phyloP scores from a whole-genome alignment of 129 eudicot genomes.

The Helianthus annuus region HanXRQr2.0-SUNRISE NC_035444.2:2344429-2344928 shows the following conservation, averaged over 20 bases:
- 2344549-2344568: constrained; percentile 92
- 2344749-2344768: constrained; percentile 82
- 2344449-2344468: too few relatives aligned
- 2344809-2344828: too few relatives aligned
- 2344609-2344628: constrained; percentile 7
- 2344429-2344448: too few relatives aligned
- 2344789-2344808: constrained; percentile 45
- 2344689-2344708: constrained; percentile 2
- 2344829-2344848: too few relatives aligned
- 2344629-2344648: background rate
- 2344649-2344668: background rate
- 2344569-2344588: constrained; percentile 82
- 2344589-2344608: constrained; percentile 98
- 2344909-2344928: constrained; percentile 97
- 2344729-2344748: constrained; percentile 97
- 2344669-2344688: background rate
- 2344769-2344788: constrained; percentile 94
- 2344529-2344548: constrained; percentile 36
- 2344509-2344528: background rate
- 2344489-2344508: background rate
- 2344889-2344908: constrained; percentile 98
- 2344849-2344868: background rate
- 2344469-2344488: too few relatives aligned
- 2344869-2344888: constrained; percentile 66
- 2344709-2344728: constrained; percentile 98